Evolutionary conservation across 2,329 filamentous ascomycete genomes (phyloP).

Genomic region (Aspergillus sp.): DNA sequence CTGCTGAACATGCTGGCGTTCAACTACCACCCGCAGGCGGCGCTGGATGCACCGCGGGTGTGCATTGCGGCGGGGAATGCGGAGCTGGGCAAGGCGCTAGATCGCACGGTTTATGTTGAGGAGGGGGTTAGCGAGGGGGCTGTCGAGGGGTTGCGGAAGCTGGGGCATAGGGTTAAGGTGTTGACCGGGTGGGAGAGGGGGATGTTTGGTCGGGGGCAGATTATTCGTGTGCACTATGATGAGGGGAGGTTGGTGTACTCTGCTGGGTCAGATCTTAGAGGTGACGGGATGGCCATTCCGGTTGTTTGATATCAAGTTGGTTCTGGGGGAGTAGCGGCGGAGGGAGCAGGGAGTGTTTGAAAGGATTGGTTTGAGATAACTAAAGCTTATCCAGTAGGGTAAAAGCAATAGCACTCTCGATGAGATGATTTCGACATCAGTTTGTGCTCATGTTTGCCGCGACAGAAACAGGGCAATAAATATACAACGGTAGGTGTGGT

Average conservation of each 20-base stretch:
- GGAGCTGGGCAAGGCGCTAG: slow-evolving; percentile 60
- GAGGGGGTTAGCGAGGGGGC: slow-evolving; percentile 76
- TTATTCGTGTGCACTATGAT: slow-evolving; percentile 79
- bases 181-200: slow-evolving; percentile 67
- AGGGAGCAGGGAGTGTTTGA: background rate
- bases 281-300: slow-evolving; percentile 75
- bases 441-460: background rate
- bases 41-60: slow-evolving; percentile 87
- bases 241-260: slow-evolving; percentile 79
- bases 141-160: slow-evolving; percentile 65
- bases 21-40: slow-evolving; percentile 79
- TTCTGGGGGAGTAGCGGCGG: background rate
- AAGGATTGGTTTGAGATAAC: background rate
- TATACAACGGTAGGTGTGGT: background rate
- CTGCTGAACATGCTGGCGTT: slow-evolving; percentile 87
- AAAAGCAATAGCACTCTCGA: background rate
- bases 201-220: slow-evolving; percentile 83
- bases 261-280: slow-evolving; percentile 84
- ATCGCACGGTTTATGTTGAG: slow-evolving; percentile 75
- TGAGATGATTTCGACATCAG: background rate
- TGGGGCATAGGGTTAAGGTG: slow-evolving; percentile 76
- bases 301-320: slow-evolving; percentile 15
- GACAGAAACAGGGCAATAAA: background rate
- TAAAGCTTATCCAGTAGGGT: background rate
- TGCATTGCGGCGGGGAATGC: slow-evolving; percentile 80